Evolutionary conservation across 352 stramenopile genomes (phyloP), one percentile per base, ranked within the genome.

Genomic region (Blastocystis hominis): DNA sequence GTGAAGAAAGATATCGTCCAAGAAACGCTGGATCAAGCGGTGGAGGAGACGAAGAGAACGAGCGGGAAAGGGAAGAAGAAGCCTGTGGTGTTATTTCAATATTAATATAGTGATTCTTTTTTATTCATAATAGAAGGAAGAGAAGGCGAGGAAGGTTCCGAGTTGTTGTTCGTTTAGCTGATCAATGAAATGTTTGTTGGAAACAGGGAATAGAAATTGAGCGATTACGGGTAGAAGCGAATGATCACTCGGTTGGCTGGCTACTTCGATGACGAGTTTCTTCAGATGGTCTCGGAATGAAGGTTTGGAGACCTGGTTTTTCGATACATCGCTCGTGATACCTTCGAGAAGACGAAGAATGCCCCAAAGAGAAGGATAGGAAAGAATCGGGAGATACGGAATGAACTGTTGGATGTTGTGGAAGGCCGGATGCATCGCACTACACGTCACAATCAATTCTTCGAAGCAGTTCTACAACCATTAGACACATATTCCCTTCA

Each of bases 41-140:
- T 64, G 53, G n/a, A 62, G 44, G 70, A 80, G 46, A 80, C 62
- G 47, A 17, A 61, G 46, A 80, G 63, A 47, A 64, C 42, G 70
- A 80, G 63, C 30, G 70, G 70, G 30, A 80, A 80, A 42, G 50
- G 70, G 46, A 80, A 24, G 7, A 61, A 42, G 13, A 59, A 59
- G n/a, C 50, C 50, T 13, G 46, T 40, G 62, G 70, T 80, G 36
- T 36, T 40, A 40, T 61, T 80, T 17, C 38, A 61, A n/a, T 80
- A 61, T 62, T 68, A 68, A n/a, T 68, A 2, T 68, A 15, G 9
- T 68, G 15, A 68, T 10, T 68, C 10, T 80, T n/a, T n/a, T 10
- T 7, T 30, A 30, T 30, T 30, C 24, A 30, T 30, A 30, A 30
- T 30, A 30, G 24, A 30, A 30, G 24, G 24, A 30, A 30, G 24